Conservation (phyloP, 1,284 basidiomycete genomes). For the Malassezia furfur region DNA sequence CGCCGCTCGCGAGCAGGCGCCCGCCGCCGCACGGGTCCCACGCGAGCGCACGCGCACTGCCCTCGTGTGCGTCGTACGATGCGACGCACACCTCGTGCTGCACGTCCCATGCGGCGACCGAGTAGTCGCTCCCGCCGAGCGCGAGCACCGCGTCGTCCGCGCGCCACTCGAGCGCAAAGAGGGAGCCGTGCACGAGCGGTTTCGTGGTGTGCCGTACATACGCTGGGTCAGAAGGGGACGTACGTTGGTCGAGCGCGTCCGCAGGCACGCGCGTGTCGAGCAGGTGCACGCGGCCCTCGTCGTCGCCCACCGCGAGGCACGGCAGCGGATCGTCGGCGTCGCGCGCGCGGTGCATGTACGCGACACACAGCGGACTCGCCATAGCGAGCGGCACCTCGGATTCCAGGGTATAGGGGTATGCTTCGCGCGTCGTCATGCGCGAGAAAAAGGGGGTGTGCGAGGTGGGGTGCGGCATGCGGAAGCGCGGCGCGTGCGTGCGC, state of each 20-base stretch:
- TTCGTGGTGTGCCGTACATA: conserved; percentile 19
- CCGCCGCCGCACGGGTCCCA: conserved; percentile 32
- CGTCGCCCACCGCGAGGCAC: conserved; percentile 43
- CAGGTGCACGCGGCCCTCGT: conserved; percentile 39
- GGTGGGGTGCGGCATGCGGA: neutral
- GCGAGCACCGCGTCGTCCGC: conserved; percentile 34
- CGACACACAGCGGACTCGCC: conserved; percentile 26
- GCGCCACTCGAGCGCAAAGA: conserved; percentile 41
- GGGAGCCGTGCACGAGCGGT: conserved; percentile 17
- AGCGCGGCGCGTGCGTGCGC: neutral
- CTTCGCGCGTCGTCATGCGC: neutral
- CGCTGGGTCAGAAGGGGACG: neutral
- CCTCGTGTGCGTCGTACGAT: conserved; percentile 24
- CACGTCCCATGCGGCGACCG: conserved; percentile 38
- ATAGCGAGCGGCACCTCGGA: conserved; percentile 16
- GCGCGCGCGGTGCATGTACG: conserved; percentile 31
- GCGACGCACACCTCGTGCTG: conserved; percentile 23
- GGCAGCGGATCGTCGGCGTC: conserved; percentile 25
- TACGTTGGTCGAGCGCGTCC: conserved; percentile 15
- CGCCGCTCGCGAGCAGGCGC: conserved; percentile 35
- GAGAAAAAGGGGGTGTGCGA: neutral
- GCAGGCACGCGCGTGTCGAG: conserved; percentile 26
- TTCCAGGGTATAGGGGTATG: conserved; percentile 18
- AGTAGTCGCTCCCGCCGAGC: conserved; percentile 37
- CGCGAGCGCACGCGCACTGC: conserved; percentile 34